Percentiles rank a stretch among this genome's conserved stretches.
These are phyloP conservation scores for Clonostachys sp. DNA, from an alignment of 2,329 filamentous ascomycete species.

Conservation along the genomic window DNA sequence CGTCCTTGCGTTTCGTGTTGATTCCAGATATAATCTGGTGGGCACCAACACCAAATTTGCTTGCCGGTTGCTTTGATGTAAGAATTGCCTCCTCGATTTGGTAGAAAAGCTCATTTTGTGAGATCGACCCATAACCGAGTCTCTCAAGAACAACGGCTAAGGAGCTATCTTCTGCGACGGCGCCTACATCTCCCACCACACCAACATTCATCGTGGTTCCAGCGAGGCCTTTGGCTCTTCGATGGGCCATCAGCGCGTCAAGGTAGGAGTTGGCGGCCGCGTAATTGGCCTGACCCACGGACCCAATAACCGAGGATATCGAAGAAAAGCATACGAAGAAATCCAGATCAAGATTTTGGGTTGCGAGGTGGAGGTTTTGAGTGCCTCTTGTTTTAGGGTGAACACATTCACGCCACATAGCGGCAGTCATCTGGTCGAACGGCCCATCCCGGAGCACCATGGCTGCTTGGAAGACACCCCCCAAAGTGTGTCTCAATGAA, in stretches of 20 bases:
- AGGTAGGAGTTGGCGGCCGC: slow-evolving; percentile 21
- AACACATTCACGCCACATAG: slow-evolving; percentile 13
- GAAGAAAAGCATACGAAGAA: slow-evolving; percentile 15
- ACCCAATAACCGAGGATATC: slow-evolving; percentile 15
- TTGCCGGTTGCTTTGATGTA: background rate
- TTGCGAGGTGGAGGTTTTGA: slow-evolving; percentile 18
- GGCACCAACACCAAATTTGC: background rate
- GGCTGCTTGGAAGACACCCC: slow-evolving; percentile 30
- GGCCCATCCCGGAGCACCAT: slow-evolving; percentile 23
- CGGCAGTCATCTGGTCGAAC: slow-evolving; percentile 15
- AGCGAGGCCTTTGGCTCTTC: background rate
- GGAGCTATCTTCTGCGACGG: slow-evolving; percentile 2
- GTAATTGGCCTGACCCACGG: slow-evolving; percentile 24
- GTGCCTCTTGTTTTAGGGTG: slow-evolving; percentile 25
- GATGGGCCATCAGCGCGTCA: slow-evolving; percentile 20
- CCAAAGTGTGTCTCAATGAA: slow-evolving; percentile 11
- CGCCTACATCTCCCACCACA: background rate
- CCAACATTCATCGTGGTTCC: background rate
- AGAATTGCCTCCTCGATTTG: slow-evolving; percentile 5
- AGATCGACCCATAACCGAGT: slow-evolving; percentile 28
- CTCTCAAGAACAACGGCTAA: slow-evolving; percentile 18
- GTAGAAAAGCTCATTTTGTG: slow-evolving; percentile 21
- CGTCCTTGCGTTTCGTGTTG: background rate
- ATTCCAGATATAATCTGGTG: background rate
- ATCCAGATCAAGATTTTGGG: slow-evolving; percentile 11